A percentile compares a stretch with the other conserved stretches of the same genome.
Conservation (phyloP, 768 basidiomycete genomes). For the Leccinellum luteum region DNA sequence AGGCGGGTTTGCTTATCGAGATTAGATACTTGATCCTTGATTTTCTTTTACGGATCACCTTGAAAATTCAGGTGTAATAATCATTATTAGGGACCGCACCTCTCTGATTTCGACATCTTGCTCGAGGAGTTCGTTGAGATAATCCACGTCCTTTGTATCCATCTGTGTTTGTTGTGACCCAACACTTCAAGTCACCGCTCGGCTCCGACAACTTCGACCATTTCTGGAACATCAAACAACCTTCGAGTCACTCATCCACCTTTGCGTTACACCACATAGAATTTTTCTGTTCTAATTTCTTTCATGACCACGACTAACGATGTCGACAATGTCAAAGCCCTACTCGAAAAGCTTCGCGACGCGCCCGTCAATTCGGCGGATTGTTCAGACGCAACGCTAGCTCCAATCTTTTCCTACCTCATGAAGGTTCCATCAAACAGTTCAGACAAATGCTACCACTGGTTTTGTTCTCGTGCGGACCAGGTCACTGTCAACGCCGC, state of each 20-base stretch:
- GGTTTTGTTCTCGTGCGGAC: conserved; percentile 74
- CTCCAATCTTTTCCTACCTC: conserved; percentile 50
- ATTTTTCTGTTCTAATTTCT: not conserved
- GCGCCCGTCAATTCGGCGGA: conserved; percentile 51
- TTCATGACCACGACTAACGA: conserved; percentile 26
- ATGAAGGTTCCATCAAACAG: conserved; percentile 42
- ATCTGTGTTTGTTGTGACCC: conserved; percentile 41
- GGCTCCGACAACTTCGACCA: conserved; percentile 2
- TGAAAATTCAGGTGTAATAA: not conserved
- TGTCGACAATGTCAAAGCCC: conserved; percentile 40
- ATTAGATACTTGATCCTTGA: conserved; percentile 71
- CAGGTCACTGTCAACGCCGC: conserved; percentile 62
- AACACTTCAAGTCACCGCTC: not conserved
- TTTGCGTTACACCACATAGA: not conserved
- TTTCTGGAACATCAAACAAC: conserved; percentile 15
- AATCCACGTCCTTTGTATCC: conserved; percentile 54
- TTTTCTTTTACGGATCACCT: conserved; percentile 50
- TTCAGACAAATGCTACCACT: conserved; percentile 52
- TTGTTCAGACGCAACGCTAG: conserved; percentile 48
- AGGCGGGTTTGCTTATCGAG: conserved; percentile 73
- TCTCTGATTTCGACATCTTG: conserved; percentile 63
- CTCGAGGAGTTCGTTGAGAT: conserved; percentile 59
- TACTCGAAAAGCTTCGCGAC: conserved; percentile 58
- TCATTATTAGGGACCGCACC: conserved; percentile 39
- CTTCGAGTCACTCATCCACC: not conserved